Evolutionary conservation across 345 rosid species (phyloP).

Genomic region (Pseudoturritis turrita): DNA sequence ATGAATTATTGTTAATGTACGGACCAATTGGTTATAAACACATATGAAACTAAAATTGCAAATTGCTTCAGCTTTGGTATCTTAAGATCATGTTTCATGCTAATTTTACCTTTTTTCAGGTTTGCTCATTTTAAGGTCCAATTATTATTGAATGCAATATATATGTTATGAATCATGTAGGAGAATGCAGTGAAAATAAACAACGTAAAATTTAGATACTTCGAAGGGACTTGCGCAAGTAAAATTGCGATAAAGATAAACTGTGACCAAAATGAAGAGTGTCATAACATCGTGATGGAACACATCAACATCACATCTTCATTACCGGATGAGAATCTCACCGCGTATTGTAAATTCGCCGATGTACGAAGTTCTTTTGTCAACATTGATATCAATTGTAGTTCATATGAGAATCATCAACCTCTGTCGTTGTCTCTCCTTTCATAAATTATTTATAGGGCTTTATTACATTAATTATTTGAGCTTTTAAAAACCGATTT

Average conservation of each 20-base stretch:
- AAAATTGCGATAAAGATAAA: constrained; percentile 8
- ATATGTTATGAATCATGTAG: background rate
- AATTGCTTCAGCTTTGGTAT: too few species aligned
- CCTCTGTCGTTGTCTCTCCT: background rate
- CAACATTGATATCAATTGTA: background rate
- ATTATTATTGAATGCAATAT: background rate
- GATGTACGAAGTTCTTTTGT: background rate
- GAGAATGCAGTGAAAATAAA: constrained; percentile 8
- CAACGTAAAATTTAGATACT: constrained; percentile 6
- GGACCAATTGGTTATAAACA: too few species aligned
- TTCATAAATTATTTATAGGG: too few species aligned
- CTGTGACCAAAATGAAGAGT: background rate
- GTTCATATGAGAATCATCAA: background rate
- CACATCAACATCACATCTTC: constrained; percentile 19
- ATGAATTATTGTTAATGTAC: background rate
- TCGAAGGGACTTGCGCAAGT: background rate
- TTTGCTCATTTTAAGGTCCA: background rate
- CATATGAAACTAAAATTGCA: too few species aligned
- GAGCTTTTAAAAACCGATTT: background rate
- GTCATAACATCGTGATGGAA: constrained; percentile 12
- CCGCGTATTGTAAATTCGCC: constrained; percentile 7
- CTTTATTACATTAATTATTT: too few species aligned
- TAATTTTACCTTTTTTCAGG: background rate
- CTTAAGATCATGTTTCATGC: too few species aligned
- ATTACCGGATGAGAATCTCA: background rate